Percentiles rank a stretch among this genome's conserved stretches.
Evolutionary conservation across 305 asterid genomes (phyloP).

Genomic region (Fraxinus nigra): DNA sequence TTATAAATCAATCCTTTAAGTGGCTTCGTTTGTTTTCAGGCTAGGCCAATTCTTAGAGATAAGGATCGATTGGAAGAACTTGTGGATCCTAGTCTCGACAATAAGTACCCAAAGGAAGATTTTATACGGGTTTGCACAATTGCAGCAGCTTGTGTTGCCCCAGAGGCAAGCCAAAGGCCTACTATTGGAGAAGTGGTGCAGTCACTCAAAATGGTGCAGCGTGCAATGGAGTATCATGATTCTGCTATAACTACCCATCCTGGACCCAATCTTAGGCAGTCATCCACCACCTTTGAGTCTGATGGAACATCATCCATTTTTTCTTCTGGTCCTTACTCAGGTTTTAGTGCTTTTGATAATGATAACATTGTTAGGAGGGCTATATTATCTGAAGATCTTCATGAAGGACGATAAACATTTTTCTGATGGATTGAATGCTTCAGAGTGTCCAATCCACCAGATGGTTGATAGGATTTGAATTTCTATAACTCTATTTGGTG

Average conservation of each 20-base stretch:
- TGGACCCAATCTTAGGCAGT: constrained; percentile 76
- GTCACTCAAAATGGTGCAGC: constrained; percentile 96
- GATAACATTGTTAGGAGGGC: constrained; percentile 64
- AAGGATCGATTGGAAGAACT: constrained; percentile 88
- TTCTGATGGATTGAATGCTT: not conserved
- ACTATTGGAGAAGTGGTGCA: constrained; percentile 99
- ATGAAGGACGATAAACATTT: constrained; percentile 69
- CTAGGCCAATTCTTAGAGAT: constrained; percentile 83
- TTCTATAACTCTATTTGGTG: not conserved
- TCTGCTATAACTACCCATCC: constrained; percentile 41
- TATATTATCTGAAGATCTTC: constrained; percentile 92
- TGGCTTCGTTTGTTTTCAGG: constrained; percentile 48
- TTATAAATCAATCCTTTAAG: not conserved
- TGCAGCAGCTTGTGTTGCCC: constrained; percentile 98
- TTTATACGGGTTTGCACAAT: constrained; percentile 84
- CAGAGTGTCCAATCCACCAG: not conserved
- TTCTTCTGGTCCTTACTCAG: constrained; percentile 92
- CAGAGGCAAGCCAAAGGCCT: constrained; percentile 84
- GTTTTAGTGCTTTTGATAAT: constrained; percentile 61
- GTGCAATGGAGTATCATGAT: constrained; percentile 67
- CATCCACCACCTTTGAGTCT: constrained; percentile 83
- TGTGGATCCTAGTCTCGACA: constrained; percentile 71
- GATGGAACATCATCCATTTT: constrained; percentile 90
- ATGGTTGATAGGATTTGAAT: not conserved
- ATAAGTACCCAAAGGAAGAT: constrained; percentile 85